Evolutionary conservation across 148 eudicot genomes (phyloP).

Genomic region (Rhododendron henanense): DNA sequence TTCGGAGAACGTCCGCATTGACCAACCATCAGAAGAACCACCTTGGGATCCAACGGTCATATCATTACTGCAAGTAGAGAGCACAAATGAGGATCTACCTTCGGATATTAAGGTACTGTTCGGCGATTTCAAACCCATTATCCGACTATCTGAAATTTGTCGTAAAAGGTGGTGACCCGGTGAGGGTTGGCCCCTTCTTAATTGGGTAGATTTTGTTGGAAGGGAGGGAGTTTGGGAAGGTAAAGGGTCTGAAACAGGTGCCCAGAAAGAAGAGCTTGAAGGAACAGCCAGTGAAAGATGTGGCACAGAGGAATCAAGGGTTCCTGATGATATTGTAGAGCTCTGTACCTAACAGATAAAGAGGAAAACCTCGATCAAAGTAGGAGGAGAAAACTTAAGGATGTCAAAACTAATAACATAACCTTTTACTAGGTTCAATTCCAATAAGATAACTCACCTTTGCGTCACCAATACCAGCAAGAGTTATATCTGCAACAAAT

Average conservation of each 20-base stretch:
- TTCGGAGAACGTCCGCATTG: constrained; percentile 59
- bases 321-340: constrained; percentile 32
- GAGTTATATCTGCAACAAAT: constrained; percentile 10
- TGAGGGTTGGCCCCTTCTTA: constrained; percentile 42
- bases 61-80: constrained; percentile 48
- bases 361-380: background rate
- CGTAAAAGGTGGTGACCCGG: constrained; percentile 39
- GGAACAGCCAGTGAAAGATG: constrained; percentile 47
- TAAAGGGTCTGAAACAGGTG: constrained; percentile 34
- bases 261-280: constrained; percentile 46
- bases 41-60: constrained; percentile 55
- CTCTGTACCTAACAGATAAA: constrained; percentile 38
- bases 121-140: constrained; percentile 60
- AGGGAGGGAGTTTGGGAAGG: constrained; percentile 45
- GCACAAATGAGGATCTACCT: constrained; percentile 32
- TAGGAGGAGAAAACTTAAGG: background rate
- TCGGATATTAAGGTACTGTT: constrained; percentile 39
- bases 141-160: constrained; percentile 55
- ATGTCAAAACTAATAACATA: background rate
- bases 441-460: constrained; percentile 10
- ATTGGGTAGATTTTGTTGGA: constrained; percentile 49
- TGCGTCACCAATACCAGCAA: background rate
- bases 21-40: constrained; percentile 78
- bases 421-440: constrained; percentile 2
- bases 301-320: constrained; percentile 32